Evolutionary conservation across 148 eudicot genomes (phyloP).

Genomic region (Rhododendron griersonianum): DNA sequence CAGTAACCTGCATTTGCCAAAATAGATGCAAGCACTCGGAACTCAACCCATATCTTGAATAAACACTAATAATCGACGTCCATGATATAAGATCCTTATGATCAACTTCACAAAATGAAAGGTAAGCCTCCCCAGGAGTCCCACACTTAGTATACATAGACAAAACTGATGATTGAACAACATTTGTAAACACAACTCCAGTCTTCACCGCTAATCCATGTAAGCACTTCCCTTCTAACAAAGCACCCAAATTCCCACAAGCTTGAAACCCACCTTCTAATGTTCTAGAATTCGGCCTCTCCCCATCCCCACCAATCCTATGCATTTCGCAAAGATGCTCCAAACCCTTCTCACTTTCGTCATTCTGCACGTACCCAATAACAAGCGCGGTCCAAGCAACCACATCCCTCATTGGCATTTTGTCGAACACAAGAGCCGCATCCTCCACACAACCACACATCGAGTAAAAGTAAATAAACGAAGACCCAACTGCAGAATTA

Average conservation of each 20-base stretch:
- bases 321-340: slow-evolving; percentile 51
- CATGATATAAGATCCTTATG: no score
- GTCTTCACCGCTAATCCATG: slow-evolving; percentile 53
- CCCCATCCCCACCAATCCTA: slow-evolving; percentile 30
- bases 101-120: no score
- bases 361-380: slow-evolving; percentile 69
- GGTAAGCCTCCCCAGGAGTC: no score
- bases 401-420: slow-evolving; percentile 45
- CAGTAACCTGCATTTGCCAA: no score
- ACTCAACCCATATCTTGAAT: no score
- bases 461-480: slow-evolving; percentile 59
- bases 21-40: no score
- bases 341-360: slow-evolving; percentile 53
- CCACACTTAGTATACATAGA: slow-evolving; percentile 39
- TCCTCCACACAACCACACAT: slow-evolving; percentile 48
- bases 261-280: slow-evolving; percentile 73
- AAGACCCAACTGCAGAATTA: slow-evolving; percentile 51
- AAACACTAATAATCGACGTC: no score
- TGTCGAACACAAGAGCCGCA: slow-evolving; percentile 52
- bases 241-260: slow-evolving; percentile 51
- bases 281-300: slow-evolving; percentile 62
- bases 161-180: slow-evolving; percentile 52
- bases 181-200: slow-evolving; percentile 29
- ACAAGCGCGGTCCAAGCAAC: slow-evolving; percentile 66
- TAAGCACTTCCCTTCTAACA: slow-evolving; percentile 53